Evolutionary conservation across 345 rosid species (phyloP).

Genomic region (Euclidium syriacum): DNA sequence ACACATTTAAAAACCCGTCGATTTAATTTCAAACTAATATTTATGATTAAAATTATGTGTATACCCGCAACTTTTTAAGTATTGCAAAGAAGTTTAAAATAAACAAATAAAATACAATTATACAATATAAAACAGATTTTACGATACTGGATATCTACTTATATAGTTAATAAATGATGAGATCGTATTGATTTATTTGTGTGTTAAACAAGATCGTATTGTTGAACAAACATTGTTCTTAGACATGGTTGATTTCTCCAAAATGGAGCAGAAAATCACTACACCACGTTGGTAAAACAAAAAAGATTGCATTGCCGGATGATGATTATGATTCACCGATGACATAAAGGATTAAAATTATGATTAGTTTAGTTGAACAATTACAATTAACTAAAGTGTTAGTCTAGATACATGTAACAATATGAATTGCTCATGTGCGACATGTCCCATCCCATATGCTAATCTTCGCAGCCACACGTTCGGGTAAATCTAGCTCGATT

Average conservation of each 20-base stretch:
- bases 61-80: too few species aligned
- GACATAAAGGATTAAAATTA: background rate
- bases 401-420: slow-evolving; percentile 22
- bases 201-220: background rate
- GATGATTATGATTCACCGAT: slow-evolving; percentile 1
- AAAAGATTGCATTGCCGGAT: background rate
- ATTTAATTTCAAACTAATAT: too few species aligned
- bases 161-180: background rate
- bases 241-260: background rate
- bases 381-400: background rate
- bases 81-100: too few species aligned
- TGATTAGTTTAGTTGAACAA: background rate
- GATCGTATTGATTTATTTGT: background rate
- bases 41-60: too few species aligned
- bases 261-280: background rate
- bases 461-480: slow-evolving; percentile 26
- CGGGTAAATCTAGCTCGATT: slow-evolving; percentile 4
- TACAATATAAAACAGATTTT: too few species aligned
- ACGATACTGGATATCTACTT: background rate
- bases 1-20: too few species aligned
- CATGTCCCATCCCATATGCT: slow-evolving; percentile 22
- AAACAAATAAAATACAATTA: too few species aligned
- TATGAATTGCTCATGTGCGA: slow-evolving; percentile 16
- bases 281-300: background rate
- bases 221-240: background rate